Conservation (phyloP, 495 filamentous ascomycete species). For the Tuber magnatum region DNA sequence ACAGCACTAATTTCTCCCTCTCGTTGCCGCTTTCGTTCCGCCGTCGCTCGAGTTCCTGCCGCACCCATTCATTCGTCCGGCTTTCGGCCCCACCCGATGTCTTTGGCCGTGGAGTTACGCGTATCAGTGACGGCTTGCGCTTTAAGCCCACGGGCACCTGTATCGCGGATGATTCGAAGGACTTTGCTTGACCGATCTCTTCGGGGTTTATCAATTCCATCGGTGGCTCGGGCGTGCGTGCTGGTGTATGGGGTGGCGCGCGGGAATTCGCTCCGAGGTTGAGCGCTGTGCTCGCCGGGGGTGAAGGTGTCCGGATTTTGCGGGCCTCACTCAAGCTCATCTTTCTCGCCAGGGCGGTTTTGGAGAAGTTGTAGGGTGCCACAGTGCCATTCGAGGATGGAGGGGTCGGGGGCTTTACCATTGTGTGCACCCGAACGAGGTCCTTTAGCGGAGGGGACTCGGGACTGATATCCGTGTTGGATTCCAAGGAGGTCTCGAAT, state of each 20-base stretch:
- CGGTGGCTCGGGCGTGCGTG: constrained; percentile 14
- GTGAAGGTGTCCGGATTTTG: background rate
- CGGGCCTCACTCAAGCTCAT: constrained; percentile 26
- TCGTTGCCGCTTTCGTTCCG: constrained; percentile 15
- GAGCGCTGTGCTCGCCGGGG: background rate
- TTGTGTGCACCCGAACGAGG: background rate
- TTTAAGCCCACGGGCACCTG: constrained; percentile 16
- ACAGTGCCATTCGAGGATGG: constrained; percentile 13
- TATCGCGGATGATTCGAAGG: constrained; percentile 9
- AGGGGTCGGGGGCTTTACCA: constrained; percentile 12
- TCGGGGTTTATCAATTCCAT: constrained; percentile 19
- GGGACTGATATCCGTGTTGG: constrained; percentile 6
- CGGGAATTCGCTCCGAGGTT: constrained; percentile 1
- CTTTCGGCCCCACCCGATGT: background rate
- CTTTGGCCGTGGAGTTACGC: background rate
- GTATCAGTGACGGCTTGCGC: constrained; percentile 4
- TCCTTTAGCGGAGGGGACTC: constrained; percentile 7
- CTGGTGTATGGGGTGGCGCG: constrained; percentile 6
- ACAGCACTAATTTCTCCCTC: constrained; percentile 18
- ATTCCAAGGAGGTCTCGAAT: background rate
- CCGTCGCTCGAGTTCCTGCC: background rate
- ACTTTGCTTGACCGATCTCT: constrained; percentile 18
- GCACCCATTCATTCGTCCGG: background rate
- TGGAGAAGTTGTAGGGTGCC: constrained; percentile 20
- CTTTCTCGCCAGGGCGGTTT: constrained; percentile 23